Base-by-base conservation (phyloP, 345 rosid genomes). In the Bruguiera gymnorhiza region DNA sequence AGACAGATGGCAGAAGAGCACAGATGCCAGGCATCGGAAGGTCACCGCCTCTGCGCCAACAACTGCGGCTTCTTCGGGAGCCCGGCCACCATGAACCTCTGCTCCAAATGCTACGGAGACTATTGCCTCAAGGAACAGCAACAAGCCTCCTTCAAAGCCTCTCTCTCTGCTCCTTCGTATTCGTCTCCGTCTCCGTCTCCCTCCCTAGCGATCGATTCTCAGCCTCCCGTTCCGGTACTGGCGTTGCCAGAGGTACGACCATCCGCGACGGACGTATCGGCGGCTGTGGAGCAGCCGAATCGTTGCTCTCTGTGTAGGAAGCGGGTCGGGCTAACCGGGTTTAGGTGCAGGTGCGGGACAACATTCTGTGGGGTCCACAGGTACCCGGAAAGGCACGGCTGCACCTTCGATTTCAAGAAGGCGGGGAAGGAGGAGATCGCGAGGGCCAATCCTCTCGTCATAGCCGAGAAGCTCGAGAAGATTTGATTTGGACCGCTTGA, bases 11-110 rank as follows among this genome's bases (percentile, higher is more conserved):
- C 74, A 34, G 74, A 71, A 21, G 68, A 71, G 63, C 74, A 71
- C 54, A 55, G 66, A 62, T 62, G 23, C 18, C 66, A 23, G 26
- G 51, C 66, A 36, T 52, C 66, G 50, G 59, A 55, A 55, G 59
- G 59, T 23, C 74, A 77, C 29, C 77, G 86, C 5, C 59, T 21
- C 50, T 90, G 98, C 76, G 92, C 69, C 0, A 93, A 90, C 87
- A 86, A 93, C 79, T 93, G 98, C 60, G 98, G 96, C 0, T 93
- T 93, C 76, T 93, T 90, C 62, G 98, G 98, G 2, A 70, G 83
- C 72, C 88, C 94, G 46, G 83, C 98, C 2, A 93, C 88, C 1
- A 90, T 85, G 67, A 83, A 90, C 52, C 84, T 93, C 16, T 93
- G 98, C 63, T 93, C 98, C 3, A 91, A 86, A 76, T 93, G 98